phyloP scores from a whole-genome alignment of 805 yeast genomes.

The Candida ascalaphidarum region DNA sequence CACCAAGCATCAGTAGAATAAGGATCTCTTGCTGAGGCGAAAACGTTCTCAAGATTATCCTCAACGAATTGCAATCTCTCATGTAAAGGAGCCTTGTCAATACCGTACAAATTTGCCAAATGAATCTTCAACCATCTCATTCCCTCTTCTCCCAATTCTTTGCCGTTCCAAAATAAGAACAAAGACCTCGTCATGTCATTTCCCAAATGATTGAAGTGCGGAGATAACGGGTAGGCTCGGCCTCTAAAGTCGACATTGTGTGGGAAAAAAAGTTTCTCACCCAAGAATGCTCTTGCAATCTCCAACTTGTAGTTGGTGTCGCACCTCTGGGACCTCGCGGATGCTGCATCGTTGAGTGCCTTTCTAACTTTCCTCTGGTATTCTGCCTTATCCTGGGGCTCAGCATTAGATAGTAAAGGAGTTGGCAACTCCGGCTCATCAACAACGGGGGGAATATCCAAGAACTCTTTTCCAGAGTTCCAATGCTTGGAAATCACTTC shows the following conservation, averaged over 20 bases:
- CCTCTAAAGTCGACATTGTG: conserved; percentile 80
- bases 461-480: conserved; percentile 76
- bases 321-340: conserved; percentile 81
- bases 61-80: conserved; percentile 58
- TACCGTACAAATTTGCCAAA: conserved; percentile 63
- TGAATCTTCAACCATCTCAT: conserved; percentile 71
- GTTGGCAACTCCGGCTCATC: conserved; percentile 38
- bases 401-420: conserved; percentile 56
- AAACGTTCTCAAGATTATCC: conserved; percentile 44
- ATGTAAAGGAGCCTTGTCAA: conserved; percentile 60
- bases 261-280: conserved; percentile 81
- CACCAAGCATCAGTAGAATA: conserved; percentile 52
- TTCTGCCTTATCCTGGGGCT: conserved; percentile 60
- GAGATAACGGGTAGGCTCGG: conserved; percentile 74
- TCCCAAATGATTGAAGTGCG: conserved; percentile 76
- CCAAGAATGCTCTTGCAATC: conserved; percentile 84
- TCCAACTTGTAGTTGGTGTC: conserved; percentile 90
- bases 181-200: conserved; percentile 70
- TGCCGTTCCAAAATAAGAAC: conserved; percentile 71
- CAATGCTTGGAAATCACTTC: conserved; percentile 68
- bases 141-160: conserved; percentile 55
- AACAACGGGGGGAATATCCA: conserved; percentile 53
- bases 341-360: conserved; percentile 50
- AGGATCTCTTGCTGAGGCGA: conserved; percentile 59
- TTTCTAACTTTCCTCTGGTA: conserved; percentile 59